phyloP scores from a whole-genome alignment of 2,329 filamentous ascomycete genomes.

The Aspergillus sclerotialis region DNA sequence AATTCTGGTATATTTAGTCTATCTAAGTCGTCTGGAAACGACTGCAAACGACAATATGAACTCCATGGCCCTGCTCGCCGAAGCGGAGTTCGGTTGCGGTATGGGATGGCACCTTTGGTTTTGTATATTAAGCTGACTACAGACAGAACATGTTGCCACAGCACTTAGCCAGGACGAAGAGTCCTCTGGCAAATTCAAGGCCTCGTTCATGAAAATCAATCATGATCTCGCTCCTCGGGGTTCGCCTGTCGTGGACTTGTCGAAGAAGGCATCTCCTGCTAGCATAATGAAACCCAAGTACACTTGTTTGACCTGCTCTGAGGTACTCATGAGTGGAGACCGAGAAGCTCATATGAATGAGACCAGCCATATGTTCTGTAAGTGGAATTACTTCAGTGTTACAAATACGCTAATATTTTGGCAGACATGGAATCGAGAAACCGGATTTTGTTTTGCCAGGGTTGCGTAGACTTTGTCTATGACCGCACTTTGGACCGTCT shows the following conservation, averaged over 20 bases:
- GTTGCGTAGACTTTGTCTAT: conserved; percentile 36
- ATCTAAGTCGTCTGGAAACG: too few relatives aligned
- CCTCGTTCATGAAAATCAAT: conserved; percentile 25
- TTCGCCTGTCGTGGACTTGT: conserved; percentile 12
- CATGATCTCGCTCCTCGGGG: conserved; percentile 21
- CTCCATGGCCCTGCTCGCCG: conserved; percentile 26
- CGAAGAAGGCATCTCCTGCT: conserved; percentile 13
- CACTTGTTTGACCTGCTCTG: conserved; percentile 31
- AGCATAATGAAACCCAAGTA: conserved; percentile 32
- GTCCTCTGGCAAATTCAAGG: conserved; percentile 29
- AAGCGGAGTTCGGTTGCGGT: conserved; percentile 37
- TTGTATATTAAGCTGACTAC: conserved; percentile 11
- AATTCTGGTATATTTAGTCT: too few relatives aligned
- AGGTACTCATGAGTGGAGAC: conserved; percentile 22
- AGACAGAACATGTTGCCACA: conserved; percentile 32
- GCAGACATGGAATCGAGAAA: conserved; percentile 36
- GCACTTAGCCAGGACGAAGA: conserved; percentile 24
- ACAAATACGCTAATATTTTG: conserved; percentile 4
- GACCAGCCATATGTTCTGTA: conserved; percentile 37
- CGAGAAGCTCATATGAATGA: conserved; percentile 30
- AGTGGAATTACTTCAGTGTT: conserved; percentile 6
- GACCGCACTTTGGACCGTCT: conserved; percentile 33
- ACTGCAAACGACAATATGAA: conserved; percentile 32
- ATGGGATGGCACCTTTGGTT: conserved; percentile 11
- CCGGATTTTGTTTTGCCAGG: conserved; percentile 33